Base-by-base conservation (phyloP, 177 flowering plant genomes). In the Vitis hybrid region DNA sequence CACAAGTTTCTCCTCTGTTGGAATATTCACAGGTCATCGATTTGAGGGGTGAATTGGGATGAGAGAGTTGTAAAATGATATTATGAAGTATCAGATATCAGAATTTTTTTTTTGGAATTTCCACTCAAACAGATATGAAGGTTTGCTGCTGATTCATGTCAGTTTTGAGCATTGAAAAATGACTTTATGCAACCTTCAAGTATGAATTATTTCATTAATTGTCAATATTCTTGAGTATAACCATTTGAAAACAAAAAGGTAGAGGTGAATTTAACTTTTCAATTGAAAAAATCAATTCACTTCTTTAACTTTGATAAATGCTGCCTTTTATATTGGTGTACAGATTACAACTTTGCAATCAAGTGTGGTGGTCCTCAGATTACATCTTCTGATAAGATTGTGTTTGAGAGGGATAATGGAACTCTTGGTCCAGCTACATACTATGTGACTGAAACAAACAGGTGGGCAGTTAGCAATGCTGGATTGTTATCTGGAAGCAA, bases 381-480 rank as follows among this genome's bases (percentile, higher is more conserved):
- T 11, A 87, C 59, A 48, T 77, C 94, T 21, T 56, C 77, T 0
- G 63, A 58, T 62, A 66, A 72, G 9, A 64, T 68, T 60, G 65
- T 72, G 46, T 88, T 64, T 74, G 89, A 91, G 70, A 72, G 51
- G 7, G 97, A 91, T 6, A 76, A 81, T 71, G 78, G 62, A 48
- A 71, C 77, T 51, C 90, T 88, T 67, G 93, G 94, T 63, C 76
- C 88, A 11, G 88, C 97, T 46, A 71, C 89, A 14, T 83, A 80
- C 68, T 83, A 15, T 71, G 85, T 88, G 30, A 77, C 76, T 32
- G 74, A 62, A 62, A 61, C 80, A 49, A 30, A 69, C 1, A 84
- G 83, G 56, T 91, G 92, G 94, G 94, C 84, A 24, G 89, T 90
- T 11, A 91, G 90, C 75, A 91, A 84, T 77, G 86, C 77, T 54